Conservation (phyloP, 139 green algal species). For the Chlorella vulgaris region DNA sequence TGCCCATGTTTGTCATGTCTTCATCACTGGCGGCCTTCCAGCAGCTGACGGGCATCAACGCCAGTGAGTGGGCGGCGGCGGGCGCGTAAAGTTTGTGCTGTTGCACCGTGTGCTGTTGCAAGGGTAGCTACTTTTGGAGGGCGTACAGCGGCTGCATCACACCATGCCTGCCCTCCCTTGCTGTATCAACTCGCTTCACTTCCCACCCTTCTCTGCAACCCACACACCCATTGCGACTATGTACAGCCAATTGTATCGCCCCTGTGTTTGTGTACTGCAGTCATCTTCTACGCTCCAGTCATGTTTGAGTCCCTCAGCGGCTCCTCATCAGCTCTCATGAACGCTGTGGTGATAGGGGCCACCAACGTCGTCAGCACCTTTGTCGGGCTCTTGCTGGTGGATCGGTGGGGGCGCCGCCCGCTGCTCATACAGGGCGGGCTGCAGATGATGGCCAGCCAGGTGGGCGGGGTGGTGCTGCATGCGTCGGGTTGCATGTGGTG, state of each 20-base stretch:
- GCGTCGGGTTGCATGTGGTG: too few species aligned
- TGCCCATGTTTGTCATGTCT: conserved; percentile 24
- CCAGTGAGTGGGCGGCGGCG: neutral
- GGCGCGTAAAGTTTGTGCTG: too few species aligned
- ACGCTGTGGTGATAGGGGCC: conserved; percentile 59
- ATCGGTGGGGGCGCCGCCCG: conserved; percentile 48
- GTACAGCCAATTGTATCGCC: neutral
- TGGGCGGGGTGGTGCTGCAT: too few species aligned
- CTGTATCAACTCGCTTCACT: too few species aligned
- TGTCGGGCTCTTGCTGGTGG: conserved; percentile 63
- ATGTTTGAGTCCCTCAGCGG: conserved; percentile 15
- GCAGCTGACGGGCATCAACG: conserved; percentile 38
- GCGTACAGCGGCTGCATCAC: too few species aligned
- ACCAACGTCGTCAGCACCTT: conserved; percentile 65
- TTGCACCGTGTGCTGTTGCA: neutral
- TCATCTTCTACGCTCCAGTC: conserved; percentile 30
- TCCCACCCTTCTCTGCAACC: too few species aligned
- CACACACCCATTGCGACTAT: neutral
- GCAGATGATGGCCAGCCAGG: conserved; percentile 66
- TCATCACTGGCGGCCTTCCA: conserved; percentile 3
- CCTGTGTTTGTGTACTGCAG: neutral
- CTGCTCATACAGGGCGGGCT: conserved; percentile 68
- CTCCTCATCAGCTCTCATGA: conserved; percentile 46
- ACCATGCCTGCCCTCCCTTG: too few species aligned
- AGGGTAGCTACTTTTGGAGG: too few species aligned